phyloP scores from a whole-genome alignment of 2,329 filamentous ascomycete genomes.

The Phaeophleospora eucalypticola region DNA sequence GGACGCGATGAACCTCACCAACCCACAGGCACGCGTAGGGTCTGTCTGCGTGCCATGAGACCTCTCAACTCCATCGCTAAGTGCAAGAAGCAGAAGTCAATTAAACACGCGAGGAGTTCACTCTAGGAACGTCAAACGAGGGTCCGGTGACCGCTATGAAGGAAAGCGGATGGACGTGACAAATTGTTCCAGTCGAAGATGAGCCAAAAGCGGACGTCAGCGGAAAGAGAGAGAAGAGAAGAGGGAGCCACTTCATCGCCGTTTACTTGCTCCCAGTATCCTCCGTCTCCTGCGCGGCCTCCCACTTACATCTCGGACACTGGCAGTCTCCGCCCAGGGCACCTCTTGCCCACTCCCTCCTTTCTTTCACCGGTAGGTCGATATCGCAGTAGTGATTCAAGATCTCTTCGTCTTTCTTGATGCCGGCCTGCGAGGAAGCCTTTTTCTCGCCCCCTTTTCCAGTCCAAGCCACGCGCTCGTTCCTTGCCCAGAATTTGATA shows the following conservation, averaged over 20 bases:
- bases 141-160: slow-evolving; percentile 11
- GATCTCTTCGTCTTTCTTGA: slow-evolving; percentile 77
- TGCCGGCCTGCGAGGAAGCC: slow-evolving; percentile 44
- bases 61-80: slow-evolving; percentile 8
- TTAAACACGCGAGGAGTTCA: slow-evolving; percentile 15
- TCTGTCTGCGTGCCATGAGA: slow-evolving; percentile 20
- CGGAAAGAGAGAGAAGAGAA: not conserved
- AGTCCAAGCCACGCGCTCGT: slow-evolving; percentile 53
- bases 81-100: slow-evolving; percentile 17
- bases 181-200: slow-evolving; percentile 13
- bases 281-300: slow-evolving; percentile 36
- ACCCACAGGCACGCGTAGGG: no score
- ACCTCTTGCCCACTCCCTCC: slow-evolving; percentile 83
- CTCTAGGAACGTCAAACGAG: slow-evolving; percentile 18
- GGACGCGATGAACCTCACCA: no score
- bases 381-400: slow-evolving; percentile 94
- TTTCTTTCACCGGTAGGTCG: slow-evolving; percentile 67
- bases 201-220: not conserved
- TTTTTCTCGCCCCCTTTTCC: slow-evolving; percentile 28
- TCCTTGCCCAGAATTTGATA: slow-evolving; percentile 65
- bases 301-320: slow-evolving; percentile 72
- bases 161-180: slow-evolving; percentile 16
- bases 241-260: not conserved
- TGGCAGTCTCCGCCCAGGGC: slow-evolving; percentile 85
- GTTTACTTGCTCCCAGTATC: slow-evolving; percentile 1